phyloP scores from a whole-genome alignment of 2,329 filamentous ascomycete species.

The Fusarium hainanense region DNA sequence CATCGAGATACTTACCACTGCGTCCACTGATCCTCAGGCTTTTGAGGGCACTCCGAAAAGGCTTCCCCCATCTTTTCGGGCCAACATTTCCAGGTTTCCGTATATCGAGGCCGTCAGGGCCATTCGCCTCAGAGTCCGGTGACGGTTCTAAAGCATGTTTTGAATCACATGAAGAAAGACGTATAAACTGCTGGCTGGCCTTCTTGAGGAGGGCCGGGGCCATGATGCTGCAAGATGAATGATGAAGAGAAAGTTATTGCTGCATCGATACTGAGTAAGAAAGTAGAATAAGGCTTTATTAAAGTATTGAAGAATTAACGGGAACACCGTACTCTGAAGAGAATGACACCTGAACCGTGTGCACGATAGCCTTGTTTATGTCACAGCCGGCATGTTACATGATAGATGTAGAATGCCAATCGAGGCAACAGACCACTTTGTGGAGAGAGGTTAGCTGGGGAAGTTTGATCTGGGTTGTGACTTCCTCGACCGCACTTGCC shows the following conservation, averaged over 20 bases:
- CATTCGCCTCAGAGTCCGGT: constrained; percentile 8
- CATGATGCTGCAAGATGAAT: constrained; percentile 44
- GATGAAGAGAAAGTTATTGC: constrained; percentile 9
- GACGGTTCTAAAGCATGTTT: constrained; percentile 15
- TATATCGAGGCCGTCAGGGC: constrained; percentile 11
- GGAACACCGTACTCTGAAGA: constrained; percentile 4
- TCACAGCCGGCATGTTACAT: not conserved
- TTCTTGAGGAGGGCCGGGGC: constrained; percentile 43
- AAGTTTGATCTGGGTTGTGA: not conserved
- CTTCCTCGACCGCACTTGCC: constrained; percentile 1
- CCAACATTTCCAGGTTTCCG: constrained; percentile 45
- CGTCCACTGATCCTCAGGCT: constrained; percentile 48
- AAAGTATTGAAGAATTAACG: constrained; percentile 11
- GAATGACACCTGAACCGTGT: constrained; percentile 7
- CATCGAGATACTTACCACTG: constrained; percentile 32
- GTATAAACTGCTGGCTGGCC: constrained; percentile 42
- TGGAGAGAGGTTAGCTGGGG: not conserved
- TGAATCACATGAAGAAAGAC: constrained; percentile 31
- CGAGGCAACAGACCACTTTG: not conserved
- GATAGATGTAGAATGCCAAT: not conserved
- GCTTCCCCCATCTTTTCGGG: constrained; percentile 52
- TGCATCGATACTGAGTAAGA: constrained; percentile 21
- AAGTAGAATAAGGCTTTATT: not conserved
- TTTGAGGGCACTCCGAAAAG: constrained; percentile 50
- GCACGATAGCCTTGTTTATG: not conserved